These are phyloP conservation scores for Fusarium praegraminearum DNA, from an alignment of 2,329 filamentous ascomycete genomes.

Conservation along the genomic window DNA sequence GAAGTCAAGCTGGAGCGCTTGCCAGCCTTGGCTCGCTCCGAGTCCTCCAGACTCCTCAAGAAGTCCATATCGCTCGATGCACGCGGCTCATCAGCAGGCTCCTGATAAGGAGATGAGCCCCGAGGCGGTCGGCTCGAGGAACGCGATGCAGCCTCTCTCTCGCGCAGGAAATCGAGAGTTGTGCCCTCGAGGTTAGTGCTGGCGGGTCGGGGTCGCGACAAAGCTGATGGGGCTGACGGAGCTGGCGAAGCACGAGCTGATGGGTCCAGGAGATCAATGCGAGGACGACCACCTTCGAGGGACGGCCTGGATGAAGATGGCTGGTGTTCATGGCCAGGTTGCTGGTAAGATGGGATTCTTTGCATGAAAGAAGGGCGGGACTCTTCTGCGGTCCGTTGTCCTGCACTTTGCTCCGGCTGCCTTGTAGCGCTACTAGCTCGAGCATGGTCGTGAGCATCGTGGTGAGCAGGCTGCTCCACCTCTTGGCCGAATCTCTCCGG, in stretches of 20 bases:
- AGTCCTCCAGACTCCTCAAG: conserved; percentile 79
- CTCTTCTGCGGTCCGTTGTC: conserved; percentile 38
- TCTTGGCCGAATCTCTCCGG: conserved; percentile 55
- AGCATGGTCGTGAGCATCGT: conserved; percentile 40
- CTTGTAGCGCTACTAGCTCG: conserved; percentile 49
- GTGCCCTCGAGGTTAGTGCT: conserved; percentile 88
- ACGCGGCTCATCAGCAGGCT: conserved; percentile 49
- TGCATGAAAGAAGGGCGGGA: conserved; percentile 31
- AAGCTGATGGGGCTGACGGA: conserved; percentile 52
- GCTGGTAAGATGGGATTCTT: conserved; percentile 46
- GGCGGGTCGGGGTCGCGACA: conserved; percentile 73
- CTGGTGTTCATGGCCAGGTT: conserved; percentile 45
- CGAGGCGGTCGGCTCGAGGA: conserved; percentile 52
- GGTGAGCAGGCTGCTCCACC: conserved; percentile 32
- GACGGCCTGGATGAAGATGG: conserved; percentile 46
- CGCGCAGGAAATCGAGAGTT: conserved; percentile 80
- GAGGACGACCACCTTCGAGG: conserved; percentile 46
- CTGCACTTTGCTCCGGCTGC: conserved; percentile 38
- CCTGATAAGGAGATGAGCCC: conserved; percentile 57
- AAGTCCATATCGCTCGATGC: conserved; percentile 83
- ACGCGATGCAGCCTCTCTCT: conserved; percentile 72
- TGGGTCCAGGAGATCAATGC: conserved; percentile 45
- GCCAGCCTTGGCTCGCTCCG: conserved; percentile 61
- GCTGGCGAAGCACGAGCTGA: conserved; percentile 48
- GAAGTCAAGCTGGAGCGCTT: conserved; percentile 82